Evolutionary conservation across 139 green algal genomes (phyloP), one percentile per base, ranked within the genome.

Genomic region (Choricystis sp.): DNA sequence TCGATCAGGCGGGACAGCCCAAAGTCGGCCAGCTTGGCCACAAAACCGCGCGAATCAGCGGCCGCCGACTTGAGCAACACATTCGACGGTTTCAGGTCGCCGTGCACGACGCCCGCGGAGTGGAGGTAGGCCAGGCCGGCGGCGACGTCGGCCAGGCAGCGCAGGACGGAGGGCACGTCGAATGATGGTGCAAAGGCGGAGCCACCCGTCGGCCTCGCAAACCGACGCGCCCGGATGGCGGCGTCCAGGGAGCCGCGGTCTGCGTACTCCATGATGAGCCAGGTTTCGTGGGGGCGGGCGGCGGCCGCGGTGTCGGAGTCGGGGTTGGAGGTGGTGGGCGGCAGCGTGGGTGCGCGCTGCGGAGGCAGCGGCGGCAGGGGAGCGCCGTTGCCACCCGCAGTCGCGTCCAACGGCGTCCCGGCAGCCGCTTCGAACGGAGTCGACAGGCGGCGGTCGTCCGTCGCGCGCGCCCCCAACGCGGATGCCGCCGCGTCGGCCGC

Each of bases 81-180:
- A 60, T 91, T 91, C 3, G 62, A 63, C 5, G 77, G 69, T 73
- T 90, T 89, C 26, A 90, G 63, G 68, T 89, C 85, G 62, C 81
- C 80, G 64, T 92, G 85, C 30, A 92, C 69, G 27, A 89, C 74
- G 31, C 81, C 82, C 67, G 82, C 79, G 58, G 70, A 61, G 72
- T 93, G 85, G 25, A 90, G 79, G 75, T 92, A 77, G 20, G 70
- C 63, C 49, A 77, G 20, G 24, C 67, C 72, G 1, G 52, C 49
- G 0, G 67, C 72, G 5, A 73, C 56, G 27, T 77, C 67, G 59
- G 75, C 63, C 59, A 76, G 71, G 59, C 59, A 67, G 26, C 62
- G 30, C 49, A 66, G 25, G 24, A 31, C n/a, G n/a, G n/a, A n/a
- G n/a, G n/a, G n/a, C n/a, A n/a, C n/a, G n/a, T n/a, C n/a, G n/a